These are phyloP conservation scores for Bauhinia variegata DNA, from an alignment of 306 rosid species.

Conservation along the genomic window DNA sequence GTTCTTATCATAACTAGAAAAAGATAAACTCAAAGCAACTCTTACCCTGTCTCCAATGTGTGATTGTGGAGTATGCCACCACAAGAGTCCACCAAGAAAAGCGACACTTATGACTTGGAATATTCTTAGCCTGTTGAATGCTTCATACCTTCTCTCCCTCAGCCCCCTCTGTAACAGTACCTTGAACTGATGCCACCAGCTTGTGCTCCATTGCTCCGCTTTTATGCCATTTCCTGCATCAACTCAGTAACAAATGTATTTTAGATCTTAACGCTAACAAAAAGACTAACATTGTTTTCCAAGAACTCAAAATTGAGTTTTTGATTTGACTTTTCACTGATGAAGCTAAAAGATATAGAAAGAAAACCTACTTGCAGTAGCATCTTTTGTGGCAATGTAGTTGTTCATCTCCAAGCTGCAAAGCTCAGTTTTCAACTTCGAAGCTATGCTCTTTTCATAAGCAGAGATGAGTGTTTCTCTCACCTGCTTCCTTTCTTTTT, in stretches of 20 bases:
- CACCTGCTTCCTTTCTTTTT: constrained; percentile 70
- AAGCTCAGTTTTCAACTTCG: constrained; percentile 71
- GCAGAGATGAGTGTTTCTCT: constrained; percentile 73
- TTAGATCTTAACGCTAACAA: constrained; percentile 12
- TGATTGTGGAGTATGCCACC: constrained; percentile 96
- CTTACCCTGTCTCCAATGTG: constrained; percentile 84
- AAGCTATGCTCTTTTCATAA: constrained; percentile 72
- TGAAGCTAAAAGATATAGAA: background rate
- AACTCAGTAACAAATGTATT: constrained; percentile 21
- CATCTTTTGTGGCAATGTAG: constrained; percentile 53
- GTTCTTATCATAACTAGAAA: constrained; percentile 26
- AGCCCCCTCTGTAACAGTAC: constrained; percentile 88
- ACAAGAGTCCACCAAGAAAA: constrained; percentile 87
- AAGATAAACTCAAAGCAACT: too few relatives aligned
- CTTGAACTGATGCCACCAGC: constrained; percentile 97
- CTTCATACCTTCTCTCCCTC: constrained; percentile 84
- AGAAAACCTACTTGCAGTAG: constrained; percentile 55
- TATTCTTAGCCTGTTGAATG: constrained; percentile 90
- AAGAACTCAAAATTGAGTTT: background rate
- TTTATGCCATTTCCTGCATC: constrained; percentile 53
- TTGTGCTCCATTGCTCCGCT: constrained; percentile 85
- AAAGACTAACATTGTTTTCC: constrained; percentile 5
- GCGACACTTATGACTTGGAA: constrained; percentile 96
- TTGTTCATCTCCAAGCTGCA: constrained; percentile 61
- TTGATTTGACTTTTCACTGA: background rate